These are phyloP conservation scores for Waitea zeae DNA, from an alignment of 1,284 basidiomycete genomes.

Conservation along the genomic window DNA sequence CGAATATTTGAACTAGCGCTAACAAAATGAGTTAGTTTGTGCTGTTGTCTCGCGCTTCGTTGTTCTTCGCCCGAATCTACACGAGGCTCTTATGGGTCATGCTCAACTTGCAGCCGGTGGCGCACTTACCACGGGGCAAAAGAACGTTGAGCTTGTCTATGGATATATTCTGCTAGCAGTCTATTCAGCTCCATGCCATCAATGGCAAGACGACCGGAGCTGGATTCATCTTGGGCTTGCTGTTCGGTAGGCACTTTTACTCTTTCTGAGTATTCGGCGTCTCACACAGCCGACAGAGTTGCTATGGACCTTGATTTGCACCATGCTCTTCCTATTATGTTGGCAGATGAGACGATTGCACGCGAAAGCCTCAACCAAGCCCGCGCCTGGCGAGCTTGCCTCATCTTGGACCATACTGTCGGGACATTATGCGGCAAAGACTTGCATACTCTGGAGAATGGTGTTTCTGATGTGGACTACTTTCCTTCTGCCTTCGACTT, in stretches of 20 bases:
- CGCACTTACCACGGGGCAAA: slow-evolving; percentile 52
- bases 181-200: slow-evolving; percentile 53
- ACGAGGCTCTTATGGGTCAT: slow-evolving; percentile 47
- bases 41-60: slow-evolving; percentile 65
- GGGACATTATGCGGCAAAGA: too few species aligned
- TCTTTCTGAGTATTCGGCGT: background rate
- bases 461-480: too few species aligned
- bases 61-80: slow-evolving; percentile 42
- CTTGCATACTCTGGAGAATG: too few species aligned
- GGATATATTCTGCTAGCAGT: slow-evolving; percentile 58
- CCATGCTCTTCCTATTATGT: slow-evolving; percentile 49
- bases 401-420: slow-evolving; percentile 71
- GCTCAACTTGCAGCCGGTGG: slow-evolving; percentile 58
- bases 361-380: slow-evolving; percentile 78
- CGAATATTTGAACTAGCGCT: background rate
- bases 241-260: slow-evolving; percentile 31
- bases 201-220: slow-evolving; percentile 66
- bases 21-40: slow-evolving; percentile 31
- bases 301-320: slow-evolving; percentile 77
- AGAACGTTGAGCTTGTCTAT: slow-evolving; percentile 59
- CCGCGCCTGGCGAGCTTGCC: slow-evolving; percentile 76
- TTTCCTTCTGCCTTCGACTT: too few species aligned
- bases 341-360: slow-evolving; percentile 53
- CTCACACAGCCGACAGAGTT: slow-evolving; percentile 24
- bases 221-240: slow-evolving; percentile 70